These are phyloP conservation scores for Apiotrichum laibachii DNA, from an alignment of 1,284 basidiomycete species.

Conservation along the genomic window DNA sequence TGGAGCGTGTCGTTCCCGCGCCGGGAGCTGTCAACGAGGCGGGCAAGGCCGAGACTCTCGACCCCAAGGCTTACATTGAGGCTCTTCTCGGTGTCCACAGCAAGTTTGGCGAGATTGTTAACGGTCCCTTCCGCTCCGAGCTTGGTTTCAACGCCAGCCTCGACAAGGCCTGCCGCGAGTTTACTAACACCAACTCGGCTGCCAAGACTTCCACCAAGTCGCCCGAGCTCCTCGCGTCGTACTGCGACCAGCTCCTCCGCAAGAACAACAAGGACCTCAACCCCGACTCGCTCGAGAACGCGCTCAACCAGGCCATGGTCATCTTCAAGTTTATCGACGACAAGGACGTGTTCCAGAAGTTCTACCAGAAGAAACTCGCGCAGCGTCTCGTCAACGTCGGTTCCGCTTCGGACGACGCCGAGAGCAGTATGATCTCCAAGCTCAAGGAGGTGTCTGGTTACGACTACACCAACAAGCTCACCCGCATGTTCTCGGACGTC, in stretches of 20 bases:
- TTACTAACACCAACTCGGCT: constrained; percentile 91
- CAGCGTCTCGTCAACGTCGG: constrained; percentile 89
- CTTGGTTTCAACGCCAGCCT: constrained; percentile 92
- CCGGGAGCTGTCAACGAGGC: constrained; percentile 60
- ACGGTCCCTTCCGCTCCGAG: constrained; percentile 87
- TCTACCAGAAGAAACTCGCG: constrained; percentile 95
- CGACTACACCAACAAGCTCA: constrained; percentile 97
- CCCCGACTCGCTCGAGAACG: constrained; percentile 88
- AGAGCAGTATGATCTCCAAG: constrained; percentile 98
- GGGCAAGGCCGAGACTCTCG: constrained; percentile 62
- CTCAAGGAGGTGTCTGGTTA: constrained; percentile 97
- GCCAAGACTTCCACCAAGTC: constrained; percentile 85
- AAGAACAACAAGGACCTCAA: constrained; percentile 92
- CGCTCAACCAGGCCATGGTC: constrained; percentile 89
- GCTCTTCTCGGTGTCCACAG: constrained; percentile 85
- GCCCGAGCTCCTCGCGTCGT: constrained; percentile 91
- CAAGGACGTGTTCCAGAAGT: constrained; percentile 99
- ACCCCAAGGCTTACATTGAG: constrained; percentile 90
- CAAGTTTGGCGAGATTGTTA: constrained; percentile 88
- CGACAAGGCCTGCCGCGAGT: constrained; percentile 92
- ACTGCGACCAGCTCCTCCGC: constrained; percentile 83
- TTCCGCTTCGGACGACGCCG: constrained; percentile 94
- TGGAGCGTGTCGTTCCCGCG: constrained; percentile 66
- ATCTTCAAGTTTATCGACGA: constrained; percentile 99
- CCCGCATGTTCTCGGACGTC: constrained; percentile 98